Percentiles rank a stretch among this genome's conserved stretches.
Evolutionary conservation across 805 yeast species (phyloP).

Genomic region (Candida maesae): DNA sequence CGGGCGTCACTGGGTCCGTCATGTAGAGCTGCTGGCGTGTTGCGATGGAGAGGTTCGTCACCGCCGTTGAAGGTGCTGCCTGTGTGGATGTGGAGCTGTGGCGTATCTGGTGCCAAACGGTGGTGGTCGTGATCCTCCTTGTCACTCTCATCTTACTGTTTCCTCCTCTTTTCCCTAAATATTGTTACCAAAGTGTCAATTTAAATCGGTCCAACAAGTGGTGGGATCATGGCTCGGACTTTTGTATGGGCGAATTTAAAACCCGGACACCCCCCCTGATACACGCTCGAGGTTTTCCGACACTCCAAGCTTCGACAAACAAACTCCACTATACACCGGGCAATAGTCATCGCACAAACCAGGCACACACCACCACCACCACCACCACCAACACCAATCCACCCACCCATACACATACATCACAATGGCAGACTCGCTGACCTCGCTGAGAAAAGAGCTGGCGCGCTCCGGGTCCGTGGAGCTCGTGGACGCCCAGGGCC

Average conservation of each 20-base stretch:
- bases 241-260: no score
- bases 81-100: no score
- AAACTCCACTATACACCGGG: no score
- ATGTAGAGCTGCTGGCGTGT: constrained; percentile 68
- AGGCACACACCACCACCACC: no score
- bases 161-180: no score
- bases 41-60: constrained; percentile 25
- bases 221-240: no score
- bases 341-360: no score
- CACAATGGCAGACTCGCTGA: constrained; percentile 15
- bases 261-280: constrained; percentile 5
- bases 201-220: no score
- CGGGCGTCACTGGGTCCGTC: constrained; percentile 82
- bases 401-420: no score
- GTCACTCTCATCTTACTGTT: no score
- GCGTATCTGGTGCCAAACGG: neutral
- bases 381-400: neutral
- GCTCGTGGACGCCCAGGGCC: constrained; percentile 24
- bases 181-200: no score
- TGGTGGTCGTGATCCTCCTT: neutral
- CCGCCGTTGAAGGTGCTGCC: constrained; percentile 23
- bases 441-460: constrained; percentile 28
- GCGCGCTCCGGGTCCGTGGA: constrained; percentile 22
- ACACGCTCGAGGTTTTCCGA: neutral
- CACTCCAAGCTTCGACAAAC: no score